Percentiles rank a stretch among this genome's conserved stretches.
phyloP scores from a whole-genome alignment of 2,329 filamentous ascomycete genomes.

The Colletotrichum cordylinicola region DNA sequence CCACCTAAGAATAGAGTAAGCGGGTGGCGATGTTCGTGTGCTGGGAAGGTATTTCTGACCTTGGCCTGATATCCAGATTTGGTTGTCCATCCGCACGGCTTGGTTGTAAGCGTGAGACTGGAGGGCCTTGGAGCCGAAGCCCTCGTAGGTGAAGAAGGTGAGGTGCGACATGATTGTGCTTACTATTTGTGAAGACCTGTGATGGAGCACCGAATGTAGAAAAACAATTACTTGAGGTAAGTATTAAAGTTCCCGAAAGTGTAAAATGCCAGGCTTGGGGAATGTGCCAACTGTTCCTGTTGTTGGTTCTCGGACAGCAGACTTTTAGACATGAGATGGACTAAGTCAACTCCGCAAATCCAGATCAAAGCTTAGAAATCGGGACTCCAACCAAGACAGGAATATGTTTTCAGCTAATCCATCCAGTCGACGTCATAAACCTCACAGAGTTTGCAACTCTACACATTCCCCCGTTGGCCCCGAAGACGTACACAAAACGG shows the following conservation, averaged over 20 bases:
- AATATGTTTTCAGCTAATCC: not conserved
- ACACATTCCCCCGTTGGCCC: no score
- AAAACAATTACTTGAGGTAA: not conserved
- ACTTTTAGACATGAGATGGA: not conserved
- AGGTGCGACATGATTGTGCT: not conserved
- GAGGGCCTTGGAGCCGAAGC: not conserved
- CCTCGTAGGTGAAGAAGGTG: not conserved
- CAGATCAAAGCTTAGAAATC: not conserved
- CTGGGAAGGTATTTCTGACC: not conserved
- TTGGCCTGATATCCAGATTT: not conserved
- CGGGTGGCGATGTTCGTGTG: rapidly evolving
- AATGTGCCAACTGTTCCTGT: no score
- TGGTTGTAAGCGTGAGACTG: not conserved
- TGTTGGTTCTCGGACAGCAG: no score
- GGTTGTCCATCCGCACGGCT: not conserved
- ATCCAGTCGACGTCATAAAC: not conserved
- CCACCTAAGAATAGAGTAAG: not conserved
- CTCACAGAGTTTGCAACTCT: rapidly evolving
- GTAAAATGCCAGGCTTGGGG: no score
- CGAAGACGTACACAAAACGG: no score
- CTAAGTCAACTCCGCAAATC: not conserved
- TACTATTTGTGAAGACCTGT: not conserved
- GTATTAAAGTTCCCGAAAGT: no score
- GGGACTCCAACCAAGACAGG: not conserved
- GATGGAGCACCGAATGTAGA: not conserved